Conservation (phyloP, 768 basidiomycete genomes). For the Calocera viscosa region DNA sequence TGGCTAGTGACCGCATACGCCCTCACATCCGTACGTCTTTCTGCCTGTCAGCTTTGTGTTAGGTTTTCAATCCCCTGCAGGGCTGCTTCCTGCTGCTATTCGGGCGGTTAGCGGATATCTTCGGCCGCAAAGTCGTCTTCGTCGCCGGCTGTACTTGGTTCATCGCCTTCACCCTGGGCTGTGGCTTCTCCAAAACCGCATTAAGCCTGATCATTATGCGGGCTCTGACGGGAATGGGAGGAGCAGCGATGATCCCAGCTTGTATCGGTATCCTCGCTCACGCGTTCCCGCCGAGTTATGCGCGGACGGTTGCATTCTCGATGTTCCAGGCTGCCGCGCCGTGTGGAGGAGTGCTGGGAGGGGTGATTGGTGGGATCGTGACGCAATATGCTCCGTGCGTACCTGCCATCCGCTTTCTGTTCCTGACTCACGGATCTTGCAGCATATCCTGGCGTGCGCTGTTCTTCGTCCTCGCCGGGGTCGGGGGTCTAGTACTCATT, state of each 20-base stretch:
- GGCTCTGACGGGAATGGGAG: conserved; percentile 66
- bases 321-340: conserved; percentile 78
- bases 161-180: conserved; percentile 46
- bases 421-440: background rate
- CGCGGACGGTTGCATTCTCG: conserved; percentile 66
- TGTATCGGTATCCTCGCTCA: conserved; percentile 65
- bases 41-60: background rate
- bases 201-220: conserved; percentile 57
- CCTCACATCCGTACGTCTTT: conserved; percentile 17
- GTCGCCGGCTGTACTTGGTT: conserved; percentile 45
- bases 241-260: conserved; percentile 62
- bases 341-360: conserved; percentile 61
- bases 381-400: conserved; percentile 40
- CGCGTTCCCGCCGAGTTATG: conserved; percentile 53
- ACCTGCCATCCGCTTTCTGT: background rate
- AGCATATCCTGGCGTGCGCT: conserved; percentile 48
- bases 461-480: conserved; percentile 32
- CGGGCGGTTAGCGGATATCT: conserved; percentile 68
- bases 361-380: conserved; percentile 55
- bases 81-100: conserved; percentile 66
- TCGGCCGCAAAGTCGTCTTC: conserved; percentile 62
- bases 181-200: conserved; percentile 40
- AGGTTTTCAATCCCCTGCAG: conserved; percentile 19
- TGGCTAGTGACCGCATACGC: conserved; percentile 27
- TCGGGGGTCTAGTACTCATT: background rate